phyloP scores from a whole-genome alignment of 2,329 filamentous ascomycete genomes.

The Fusarium nelsonii region DNA sequence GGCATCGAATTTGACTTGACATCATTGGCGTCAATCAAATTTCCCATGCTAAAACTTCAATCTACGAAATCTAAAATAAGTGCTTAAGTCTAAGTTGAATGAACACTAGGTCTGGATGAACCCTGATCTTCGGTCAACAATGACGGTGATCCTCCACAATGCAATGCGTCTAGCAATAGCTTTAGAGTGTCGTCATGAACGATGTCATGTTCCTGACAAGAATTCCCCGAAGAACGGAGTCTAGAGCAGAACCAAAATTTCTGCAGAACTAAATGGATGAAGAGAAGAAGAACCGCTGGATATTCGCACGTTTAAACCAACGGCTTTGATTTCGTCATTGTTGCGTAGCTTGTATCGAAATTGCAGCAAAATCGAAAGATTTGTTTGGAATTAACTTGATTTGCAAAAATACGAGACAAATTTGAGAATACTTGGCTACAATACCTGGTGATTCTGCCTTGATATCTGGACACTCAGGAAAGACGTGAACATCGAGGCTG shows the following conservation, averaged over 20 bases:
- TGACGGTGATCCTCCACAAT: constrained; percentile 16
- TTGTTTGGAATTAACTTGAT: neutral
- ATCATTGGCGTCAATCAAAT: neutral
- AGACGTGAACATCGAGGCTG: neutral
- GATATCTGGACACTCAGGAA: neutral
- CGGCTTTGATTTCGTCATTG: constrained; percentile 9
- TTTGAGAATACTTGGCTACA: neutral
- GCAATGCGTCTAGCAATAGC: too few species aligned
- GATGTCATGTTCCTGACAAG: constrained; percentile 23
- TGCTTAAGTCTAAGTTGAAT: neutral
- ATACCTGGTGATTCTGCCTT: neutral
- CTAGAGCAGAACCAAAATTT: neutral
- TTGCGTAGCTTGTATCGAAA: neutral
- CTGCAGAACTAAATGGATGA: neutral
- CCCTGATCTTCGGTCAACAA: constrained; percentile 11
- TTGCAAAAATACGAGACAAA: neutral
- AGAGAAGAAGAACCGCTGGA: neutral
- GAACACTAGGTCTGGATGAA: neutral
- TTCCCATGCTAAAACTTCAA: neutral
- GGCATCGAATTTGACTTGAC: neutral
- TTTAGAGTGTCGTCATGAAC: constrained; percentile 18
- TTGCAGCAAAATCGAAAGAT: neutral
- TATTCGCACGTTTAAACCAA: neutral
- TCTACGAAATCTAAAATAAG: neutral
- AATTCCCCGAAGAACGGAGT: neutral